Evolutionary conservation across 2,329 filamentous ascomycete genomes (phyloP).

Genomic region (Tolypocladium capitatum): DNA sequence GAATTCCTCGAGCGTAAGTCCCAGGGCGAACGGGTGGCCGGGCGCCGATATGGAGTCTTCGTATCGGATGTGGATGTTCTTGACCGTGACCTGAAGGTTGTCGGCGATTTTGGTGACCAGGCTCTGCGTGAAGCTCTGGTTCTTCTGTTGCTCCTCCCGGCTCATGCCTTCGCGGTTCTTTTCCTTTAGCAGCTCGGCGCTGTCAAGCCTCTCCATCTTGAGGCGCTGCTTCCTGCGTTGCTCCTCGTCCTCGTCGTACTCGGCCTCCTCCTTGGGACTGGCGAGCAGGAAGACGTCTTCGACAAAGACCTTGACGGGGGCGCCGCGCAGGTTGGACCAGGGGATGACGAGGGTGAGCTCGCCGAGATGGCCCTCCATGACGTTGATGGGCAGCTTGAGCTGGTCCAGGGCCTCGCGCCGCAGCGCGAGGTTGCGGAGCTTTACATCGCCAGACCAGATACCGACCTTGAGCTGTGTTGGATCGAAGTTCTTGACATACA

Average conservation of each 20-base stretch:
- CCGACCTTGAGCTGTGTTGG: slow-evolving; percentile 95
- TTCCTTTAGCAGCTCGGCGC: slow-evolving; percentile 87
- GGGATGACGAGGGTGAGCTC: slow-evolving; percentile 86
- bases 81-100: slow-evolving; percentile 93
- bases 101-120: slow-evolving; percentile 94
- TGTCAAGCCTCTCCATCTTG: slow-evolving; percentile 98
- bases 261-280: slow-evolving; percentile 86
- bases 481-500: slow-evolving; percentile 99
- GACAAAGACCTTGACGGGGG: slow-evolving; percentile 87
- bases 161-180: slow-evolving; percentile 85
- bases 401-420: slow-evolving; percentile 93
- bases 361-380: slow-evolving; percentile 87
- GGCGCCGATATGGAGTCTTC: slow-evolving; percentile 94
- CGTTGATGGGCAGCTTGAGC: slow-evolving; percentile 90
- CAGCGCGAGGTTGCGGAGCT: slow-evolving; percentile 82
- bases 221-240: slow-evolving; percentile 73
- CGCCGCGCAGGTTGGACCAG: slow-evolving; percentile 91
- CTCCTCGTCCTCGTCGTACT: slow-evolving; percentile 89
- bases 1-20: slow-evolving; percentile 87
- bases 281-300: slow-evolving; percentile 95
- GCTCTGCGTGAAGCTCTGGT: slow-evolving; percentile 93
- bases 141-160: slow-evolving; percentile 91
- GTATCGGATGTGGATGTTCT: slow-evolving; percentile 97
- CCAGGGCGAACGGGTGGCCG: slow-evolving; percentile 87
- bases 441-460: slow-evolving; percentile 98